Percentiles rank a stretch among this genome's conserved stretches.
These are phyloP conservation scores for Citrus sinensis DNA, from an alignment of 345 rosid genomes.

Conservation along the genomic window DVS_A1.0 CM039165.1:28886501-28887000, in stretches of 20 bases:
- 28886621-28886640: slow-evolving; percentile 30
- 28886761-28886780: slow-evolving; percentile 34
- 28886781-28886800: slow-evolving; percentile 44
- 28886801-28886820: slow-evolving; percentile 32
- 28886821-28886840: slow-evolving; percentile 39
- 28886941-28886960: too few relatives aligned
- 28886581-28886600: slow-evolving; percentile 64
- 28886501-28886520: slow-evolving; percentile 80
- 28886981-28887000: too few relatives aligned
- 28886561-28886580: slow-evolving; percentile 68
- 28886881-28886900: slow-evolving; percentile 36
- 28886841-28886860: slow-evolving; percentile 56
- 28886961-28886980: too few relatives aligned
- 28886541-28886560: slow-evolving; percentile 77
- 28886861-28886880: slow-evolving; percentile 47
- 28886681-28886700: slow-evolving; percentile 31
- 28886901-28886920: slow-evolving; percentile 43
- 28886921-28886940: neutral
- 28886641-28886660: slow-evolving; percentile 41
- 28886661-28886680: slow-evolving; percentile 46
- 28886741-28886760: slow-evolving; percentile 43
- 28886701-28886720: slow-evolving; percentile 40
- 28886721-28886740: slow-evolving; percentile 46
- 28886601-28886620: slow-evolving; percentile 68
- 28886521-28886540: slow-evolving; percentile 76